Conservation (phyloP, 768 basidiomycete species). For the Rubroboletus pulcherrimus region DNA sequence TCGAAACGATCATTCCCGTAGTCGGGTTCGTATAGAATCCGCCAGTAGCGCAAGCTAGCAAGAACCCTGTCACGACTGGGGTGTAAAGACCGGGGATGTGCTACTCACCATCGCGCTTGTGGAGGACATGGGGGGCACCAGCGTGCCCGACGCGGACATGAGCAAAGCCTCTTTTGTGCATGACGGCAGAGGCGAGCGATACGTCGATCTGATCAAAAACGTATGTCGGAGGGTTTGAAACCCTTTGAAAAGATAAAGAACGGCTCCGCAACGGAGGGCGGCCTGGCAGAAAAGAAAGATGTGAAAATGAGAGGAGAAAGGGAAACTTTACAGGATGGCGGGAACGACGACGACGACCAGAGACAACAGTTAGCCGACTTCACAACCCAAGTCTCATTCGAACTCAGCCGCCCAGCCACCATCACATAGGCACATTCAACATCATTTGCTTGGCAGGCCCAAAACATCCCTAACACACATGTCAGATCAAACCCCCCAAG, state of each 20-base stretch:
- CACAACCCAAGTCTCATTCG: conserved; percentile 9
- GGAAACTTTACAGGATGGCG: not conserved
- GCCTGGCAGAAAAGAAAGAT: conserved; percentile 19
- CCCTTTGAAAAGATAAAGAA: conserved; percentile 21
- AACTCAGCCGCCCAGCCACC: conserved; percentile 27
- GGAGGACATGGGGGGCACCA: conserved; percentile 13
- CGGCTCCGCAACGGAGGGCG: conserved; percentile 26
- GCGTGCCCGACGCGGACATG: conserved; percentile 25
- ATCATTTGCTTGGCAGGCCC: not conserved
- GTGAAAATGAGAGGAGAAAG: conserved; percentile 14
- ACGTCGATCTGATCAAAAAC: conserved; percentile 4
- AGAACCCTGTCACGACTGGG: not conserved
- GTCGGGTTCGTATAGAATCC: conserved; percentile 60
- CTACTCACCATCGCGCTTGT: conserved; percentile 28
- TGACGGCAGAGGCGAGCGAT: conserved; percentile 7
- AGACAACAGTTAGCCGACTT: not conserved
- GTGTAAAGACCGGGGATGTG: not conserved
- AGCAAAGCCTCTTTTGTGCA: conserved; percentile 29
- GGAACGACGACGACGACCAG: conserved; percentile 11
- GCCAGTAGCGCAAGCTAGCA: conserved; percentile 49
- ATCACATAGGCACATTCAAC: not conserved
- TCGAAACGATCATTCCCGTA: conserved; percentile 43
- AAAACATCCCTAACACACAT: conserved; percentile 30
- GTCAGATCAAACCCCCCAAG: not conserved
- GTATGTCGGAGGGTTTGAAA: conserved; percentile 2